Evolutionary conservation across 108 stramenopile species (phyloP), one percentile per base, ranked within the genome.

Genomic region (Pseudonitzschia multiseries): DNA sequence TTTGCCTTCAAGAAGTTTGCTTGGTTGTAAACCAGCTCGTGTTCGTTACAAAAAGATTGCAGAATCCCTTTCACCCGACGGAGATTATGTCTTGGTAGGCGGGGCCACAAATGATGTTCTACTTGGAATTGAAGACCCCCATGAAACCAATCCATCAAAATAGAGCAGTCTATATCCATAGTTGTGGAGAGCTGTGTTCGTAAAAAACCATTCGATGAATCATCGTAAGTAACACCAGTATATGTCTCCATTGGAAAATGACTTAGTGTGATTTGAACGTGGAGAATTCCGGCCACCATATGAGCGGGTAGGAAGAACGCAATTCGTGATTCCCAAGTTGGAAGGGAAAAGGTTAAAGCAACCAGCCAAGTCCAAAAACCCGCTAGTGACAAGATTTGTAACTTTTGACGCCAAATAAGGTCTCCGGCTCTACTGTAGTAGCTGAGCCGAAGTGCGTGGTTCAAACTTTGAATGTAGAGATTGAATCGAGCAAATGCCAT

Each of bases 121-220:
- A 88, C 84, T 84, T 97, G 96, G 68, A 96, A 97, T 71, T 97
- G 96, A 22, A 97, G 87, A 2, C 96, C 96, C 2, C 92, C 92
- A 62, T 97, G 96, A 73, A 97, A 93, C 92, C 92, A 97, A 81
- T 97, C 96, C 73, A 95, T 72, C 75, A 80, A 95, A 10, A 64
- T 62, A 12, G 81, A 77, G 75, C 95, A 96, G 54, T 82, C 87
- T 2, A 97, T 89, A 73, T 97, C 88, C 74, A 94, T 74, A 1
- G 89, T 89, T 0, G 94, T 90, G 17, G 72, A 46, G 46, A 90
- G 74, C 78, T 97, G 91, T 27, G 78, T 76, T 36, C 43, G 57
- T 53, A 85, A 77, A 74, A 75, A 93, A 22, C 81, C 87, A 52
- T 88, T 84, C 4, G 76, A 54, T 21, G 70, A 71, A 59, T 81